Conservation (phyloP, 148 eudicot species). For the Rhododendron ovatum region DNA sequence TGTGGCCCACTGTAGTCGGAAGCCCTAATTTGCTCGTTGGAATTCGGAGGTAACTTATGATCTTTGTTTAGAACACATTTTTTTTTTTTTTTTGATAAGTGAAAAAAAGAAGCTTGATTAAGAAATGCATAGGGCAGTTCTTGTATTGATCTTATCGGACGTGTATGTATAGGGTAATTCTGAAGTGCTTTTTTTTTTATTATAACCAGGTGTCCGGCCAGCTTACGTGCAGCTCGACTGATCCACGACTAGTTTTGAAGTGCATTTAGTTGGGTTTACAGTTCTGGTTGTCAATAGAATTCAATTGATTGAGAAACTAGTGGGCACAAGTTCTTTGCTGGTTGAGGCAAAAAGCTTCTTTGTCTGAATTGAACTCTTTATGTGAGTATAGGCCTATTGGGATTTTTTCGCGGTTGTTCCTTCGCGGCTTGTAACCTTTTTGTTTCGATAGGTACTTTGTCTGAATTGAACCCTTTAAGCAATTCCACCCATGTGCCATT, state of each 20-base stretch:
- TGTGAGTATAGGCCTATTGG: neutral
- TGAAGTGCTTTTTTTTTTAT: neutral
- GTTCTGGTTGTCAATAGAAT: neutral
- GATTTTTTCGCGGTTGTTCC: neutral
- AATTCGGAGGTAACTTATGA: constrained; percentile 6
- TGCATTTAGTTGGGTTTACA: neutral
- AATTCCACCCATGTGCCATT: neutral
- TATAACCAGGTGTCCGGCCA: no score
- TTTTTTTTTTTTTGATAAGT: no score
- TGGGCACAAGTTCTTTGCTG: neutral
- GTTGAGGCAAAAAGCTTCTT: neutral
- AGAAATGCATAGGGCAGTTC: neutral
- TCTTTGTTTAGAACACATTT: neutral
- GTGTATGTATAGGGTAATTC: neutral
- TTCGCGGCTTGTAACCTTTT: neutral
- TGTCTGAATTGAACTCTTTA: neutral
- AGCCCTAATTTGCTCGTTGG: neutral
- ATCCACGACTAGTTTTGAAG: neutral
- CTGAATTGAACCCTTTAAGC: neutral
- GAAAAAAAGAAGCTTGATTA: neutral
- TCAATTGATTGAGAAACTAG: neutral
- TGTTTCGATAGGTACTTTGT: neutral
- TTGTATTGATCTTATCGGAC: neutral
- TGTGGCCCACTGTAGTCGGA: neutral
- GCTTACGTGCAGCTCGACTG: neutral